phyloP scores from a whole-genome alignment of 371 early-diverging fungal species.

The Mortierella sp. region DNA sequence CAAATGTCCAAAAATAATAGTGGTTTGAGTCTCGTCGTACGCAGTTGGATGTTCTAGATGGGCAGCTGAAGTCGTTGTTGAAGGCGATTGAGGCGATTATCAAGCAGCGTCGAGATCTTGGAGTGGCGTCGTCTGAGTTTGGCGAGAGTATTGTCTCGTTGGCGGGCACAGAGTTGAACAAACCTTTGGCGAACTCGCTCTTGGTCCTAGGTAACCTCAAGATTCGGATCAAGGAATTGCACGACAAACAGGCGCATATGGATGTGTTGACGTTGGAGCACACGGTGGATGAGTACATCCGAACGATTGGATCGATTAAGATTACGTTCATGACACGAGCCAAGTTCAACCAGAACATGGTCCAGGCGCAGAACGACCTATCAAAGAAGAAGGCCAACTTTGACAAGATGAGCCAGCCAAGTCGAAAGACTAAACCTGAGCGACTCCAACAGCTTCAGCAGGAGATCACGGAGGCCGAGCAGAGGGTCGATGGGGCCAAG shows the following conservation, averaged over 20 bases:
- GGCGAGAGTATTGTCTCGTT: slow-evolving; percentile 87
- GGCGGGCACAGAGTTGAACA: slow-evolving; percentile 81
- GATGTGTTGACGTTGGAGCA: slow-evolving; percentile 83
- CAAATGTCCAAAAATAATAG: slow-evolving; percentile 42
- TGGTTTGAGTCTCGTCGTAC: slow-evolving; percentile 86
- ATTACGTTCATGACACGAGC: slow-evolving; percentile 82
- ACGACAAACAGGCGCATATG: slow-evolving; percentile 79
- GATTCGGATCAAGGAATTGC: slow-evolving; percentile 81
- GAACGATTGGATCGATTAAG: slow-evolving; percentile 88
- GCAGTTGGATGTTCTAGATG: slow-evolving; percentile 87
- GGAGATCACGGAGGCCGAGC: slow-evolving; percentile 77
- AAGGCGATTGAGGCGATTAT: slow-evolving; percentile 87
- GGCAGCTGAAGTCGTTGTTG: slow-evolving; percentile 84
- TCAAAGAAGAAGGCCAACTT: slow-evolving; percentile 71
- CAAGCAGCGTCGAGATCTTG: slow-evolving; percentile 88
- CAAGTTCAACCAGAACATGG: slow-evolving; percentile 79
- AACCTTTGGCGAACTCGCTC: slow-evolving; percentile 72
- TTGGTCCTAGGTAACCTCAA: slow-evolving; percentile 83
- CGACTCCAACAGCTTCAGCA: slow-evolving; percentile 69
- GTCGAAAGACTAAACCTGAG: slow-evolving; percentile 74
- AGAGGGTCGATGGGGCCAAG: slow-evolving; percentile 28
- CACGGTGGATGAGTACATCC: slow-evolving; percentile 90
- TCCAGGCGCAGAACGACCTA: slow-evolving; percentile 76
- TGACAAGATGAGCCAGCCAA: slow-evolving; percentile 72
- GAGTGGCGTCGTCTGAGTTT: slow-evolving; percentile 83